phyloP scores from a whole-genome alignment of 139 green algal genomes.

The Coccomyxa sp. region DNA sequence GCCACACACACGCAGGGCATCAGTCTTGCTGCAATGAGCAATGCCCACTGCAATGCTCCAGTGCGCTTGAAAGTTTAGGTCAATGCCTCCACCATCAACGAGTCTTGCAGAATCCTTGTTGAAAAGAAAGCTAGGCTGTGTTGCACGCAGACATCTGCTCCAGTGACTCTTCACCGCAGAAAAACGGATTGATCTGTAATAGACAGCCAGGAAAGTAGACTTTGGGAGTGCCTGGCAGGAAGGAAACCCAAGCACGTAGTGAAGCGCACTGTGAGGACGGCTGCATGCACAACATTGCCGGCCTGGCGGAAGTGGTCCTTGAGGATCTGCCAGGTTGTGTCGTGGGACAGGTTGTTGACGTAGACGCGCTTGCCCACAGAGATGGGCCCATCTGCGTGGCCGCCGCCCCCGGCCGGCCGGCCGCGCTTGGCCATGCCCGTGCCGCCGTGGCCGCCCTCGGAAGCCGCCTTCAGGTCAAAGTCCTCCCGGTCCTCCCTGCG shows the following conservation, averaged over 20 bases:
- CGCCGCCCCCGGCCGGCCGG: neutral
- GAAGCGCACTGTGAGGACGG: conserved; percentile 31
- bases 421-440: neutral
- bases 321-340: conserved; percentile 53
- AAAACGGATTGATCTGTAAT: too few relatives aligned
- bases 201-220: too few relatives aligned
- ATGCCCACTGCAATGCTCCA: too few relatives aligned
- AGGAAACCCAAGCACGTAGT: too few relatives aligned
- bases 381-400: neutral
- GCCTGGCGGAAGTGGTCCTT: conserved; percentile 45
- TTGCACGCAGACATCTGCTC: too few relatives aligned
- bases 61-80: too few relatives aligned
- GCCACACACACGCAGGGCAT: neutral
- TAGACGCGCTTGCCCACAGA: conserved; percentile 45
- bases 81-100: too few relatives aligned
- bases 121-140: too few relatives aligned
- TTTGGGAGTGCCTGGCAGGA: too few relatives aligned
- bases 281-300: conserved; percentile 41
- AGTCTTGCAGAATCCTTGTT: too few relatives aligned
- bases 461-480: conserved; percentile 15
- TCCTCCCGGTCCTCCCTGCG: conserved; percentile 26
- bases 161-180: too few relatives aligned
- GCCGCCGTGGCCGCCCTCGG: neutral
- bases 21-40: neutral
- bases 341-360: conserved; percentile 63